Base-by-base conservation (phyloP, 257 asterid genomes). In the Cordia subcordata region DNA sequence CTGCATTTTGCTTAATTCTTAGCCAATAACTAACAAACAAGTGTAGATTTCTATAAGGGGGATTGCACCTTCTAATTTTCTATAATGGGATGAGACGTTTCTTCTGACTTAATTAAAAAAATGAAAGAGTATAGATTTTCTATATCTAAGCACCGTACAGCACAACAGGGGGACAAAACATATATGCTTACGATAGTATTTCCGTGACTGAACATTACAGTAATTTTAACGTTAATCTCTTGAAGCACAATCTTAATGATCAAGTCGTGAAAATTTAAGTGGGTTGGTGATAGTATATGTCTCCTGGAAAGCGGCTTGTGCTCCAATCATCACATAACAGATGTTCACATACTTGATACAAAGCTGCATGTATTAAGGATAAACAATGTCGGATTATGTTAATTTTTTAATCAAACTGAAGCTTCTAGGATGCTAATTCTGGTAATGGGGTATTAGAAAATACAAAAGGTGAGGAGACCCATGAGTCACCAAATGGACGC, bases 401-500 rank as follows among this genome's bases (percentile, higher is more conserved):
- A 63, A 44, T 64, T 49, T 66, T 38, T 57, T 39, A 65, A 64
- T 71, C 64, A 68, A 65, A 71, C 13, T 64, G 94, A 82, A 82
- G 83, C 73, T 82, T 82, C 85, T 70, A 66, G 87, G 58, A 62
- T 77, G 56, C 79, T 39, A 69, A 61, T 75, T 69, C 23, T 22
- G 60, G 80, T 73, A 79, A 84, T 72, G 77, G 66, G 68, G 60
- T 21, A 66, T 57, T 72, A 72, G 51, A 79, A 68, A 70, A 75
- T 27, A 15, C n/a, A 23, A 62, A 76, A 72, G 71, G 53, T 13
- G 66, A 60, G 56, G 55, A 55, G 45, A 32, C 56, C 35, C 57
- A 53, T 75, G 79, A 71, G 79, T 72, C 83, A 75, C 52, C 54
- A 14, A 23, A 33, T 64, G 61, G 85, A 78, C 90, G 75, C 86